Conservation (phyloP, 164 flowering plant species). For the Chimonanthus praecox region DNA sequence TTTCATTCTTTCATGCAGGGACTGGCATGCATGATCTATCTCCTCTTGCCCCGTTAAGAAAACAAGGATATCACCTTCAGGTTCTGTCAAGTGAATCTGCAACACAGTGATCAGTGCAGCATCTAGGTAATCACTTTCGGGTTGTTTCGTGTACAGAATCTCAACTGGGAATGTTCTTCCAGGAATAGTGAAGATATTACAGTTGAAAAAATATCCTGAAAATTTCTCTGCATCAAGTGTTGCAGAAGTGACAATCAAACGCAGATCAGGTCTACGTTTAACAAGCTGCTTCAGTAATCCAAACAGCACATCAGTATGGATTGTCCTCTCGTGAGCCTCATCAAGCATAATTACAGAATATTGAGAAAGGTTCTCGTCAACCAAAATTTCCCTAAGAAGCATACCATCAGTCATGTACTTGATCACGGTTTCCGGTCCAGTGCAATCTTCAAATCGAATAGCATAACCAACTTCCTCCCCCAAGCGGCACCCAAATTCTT, state of each 20-base stretch:
- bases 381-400: slow-evolving; percentile 86
- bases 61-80: slow-evolving; percentile 89
- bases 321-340: slow-evolving; percentile 94
- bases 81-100: slow-evolving; percentile 80
- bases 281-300: slow-evolving; percentile 43
- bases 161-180: slow-evolving; percentile 89
- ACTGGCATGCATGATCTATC: slow-evolving; percentile 90
- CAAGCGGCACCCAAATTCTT: slow-evolving; percentile 84
- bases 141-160: slow-evolving; percentile 64
- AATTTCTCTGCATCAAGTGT: slow-evolving; percentile 85
- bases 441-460: slow-evolving; percentile 86
- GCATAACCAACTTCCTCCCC: slow-evolving; percentile 98
- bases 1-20: slow-evolving; percentile 85
- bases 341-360: slow-evolving; percentile 93
- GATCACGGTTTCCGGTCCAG: slow-evolving; percentile 92
- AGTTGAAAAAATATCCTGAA: not conserved
- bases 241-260: slow-evolving; percentile 89
- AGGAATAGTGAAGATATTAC: slow-evolving; percentile 64
- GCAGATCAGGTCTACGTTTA: slow-evolving; percentile 68
- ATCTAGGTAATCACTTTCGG: slow-evolving; percentile 83
- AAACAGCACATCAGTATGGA: slow-evolving; percentile 56
- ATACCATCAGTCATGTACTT: slow-evolving; percentile 98
- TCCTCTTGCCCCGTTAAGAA: slow-evolving; percentile 99
- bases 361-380: slow-evolving; percentile 80
- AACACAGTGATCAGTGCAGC: slow-evolving; percentile 94